phyloP scores from a whole-genome alignment of 805 yeast genomes.

The Wickerhamiella qilinensis region DNA sequence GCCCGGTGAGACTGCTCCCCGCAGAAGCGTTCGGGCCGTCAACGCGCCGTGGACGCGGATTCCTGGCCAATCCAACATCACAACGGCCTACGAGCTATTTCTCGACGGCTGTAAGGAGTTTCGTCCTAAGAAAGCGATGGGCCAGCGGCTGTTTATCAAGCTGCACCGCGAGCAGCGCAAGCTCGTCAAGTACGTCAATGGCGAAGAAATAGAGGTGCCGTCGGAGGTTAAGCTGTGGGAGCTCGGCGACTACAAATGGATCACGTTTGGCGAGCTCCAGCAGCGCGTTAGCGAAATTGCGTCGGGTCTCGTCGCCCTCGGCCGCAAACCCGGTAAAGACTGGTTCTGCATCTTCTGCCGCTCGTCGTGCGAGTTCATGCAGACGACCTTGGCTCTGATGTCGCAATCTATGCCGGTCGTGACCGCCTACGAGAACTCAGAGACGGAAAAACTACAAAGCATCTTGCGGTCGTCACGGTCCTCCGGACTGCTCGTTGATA shows the following conservation, averaged over 20 bases:
- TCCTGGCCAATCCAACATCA: slow-evolving; percentile 33
- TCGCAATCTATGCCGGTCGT: slow-evolving; percentile 74
- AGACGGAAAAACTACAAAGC: slow-evolving; percentile 39
- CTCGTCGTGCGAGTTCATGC: slow-evolving; percentile 88
- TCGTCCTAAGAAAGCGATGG: slow-evolving; percentile 44
- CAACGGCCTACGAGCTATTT: slow-evolving; percentile 53
- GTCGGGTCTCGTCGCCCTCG: slow-evolving; percentile 59
- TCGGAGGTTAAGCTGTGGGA: slow-evolving; percentile 84
- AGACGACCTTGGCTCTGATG: slow-evolving; percentile 60
- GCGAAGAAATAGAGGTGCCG: slow-evolving; percentile 51
- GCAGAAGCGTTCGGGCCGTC: slow-evolving; percentile 19
- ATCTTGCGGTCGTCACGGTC: slow-evolving; percentile 74
- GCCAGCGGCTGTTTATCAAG: slow-evolving; percentile 62
- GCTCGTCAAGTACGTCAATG: slow-evolving; percentile 63
- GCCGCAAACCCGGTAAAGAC: slow-evolving; percentile 48
- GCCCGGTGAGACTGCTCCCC: slow-evolving; percentile 23
- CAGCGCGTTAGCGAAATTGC: slow-evolving; percentile 39
- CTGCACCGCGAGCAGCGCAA: slow-evolving; percentile 59
- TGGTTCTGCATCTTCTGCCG: slow-evolving; percentile 73
- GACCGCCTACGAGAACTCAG: slow-evolving; percentile 56
- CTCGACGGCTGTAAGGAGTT: slow-evolving; percentile 43
- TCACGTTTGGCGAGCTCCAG: slow-evolving; percentile 43
- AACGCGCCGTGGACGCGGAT: slow-evolving; percentile 41
- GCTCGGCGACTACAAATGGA: slow-evolving; percentile 51
- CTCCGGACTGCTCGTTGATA: slow-evolving; percentile 69